Evolutionary conservation across 305 asterid species (phyloP), one percentile per base, ranked within the genome.

Genomic region (Lippia alba): DNA sequence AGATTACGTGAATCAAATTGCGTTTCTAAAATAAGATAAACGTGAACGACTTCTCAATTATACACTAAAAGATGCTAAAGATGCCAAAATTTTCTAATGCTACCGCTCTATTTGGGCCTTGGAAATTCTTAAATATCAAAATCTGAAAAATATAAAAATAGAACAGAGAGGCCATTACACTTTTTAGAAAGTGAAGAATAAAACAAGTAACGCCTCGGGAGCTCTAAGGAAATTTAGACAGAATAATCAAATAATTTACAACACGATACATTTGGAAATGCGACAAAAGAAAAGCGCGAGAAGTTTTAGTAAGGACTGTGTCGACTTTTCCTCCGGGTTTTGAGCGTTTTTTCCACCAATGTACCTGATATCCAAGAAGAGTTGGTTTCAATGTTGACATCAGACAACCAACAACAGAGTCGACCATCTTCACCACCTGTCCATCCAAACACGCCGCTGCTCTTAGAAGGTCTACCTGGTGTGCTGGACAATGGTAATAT

Each of bases 391-490:
- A 62, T 36, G 6, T 85, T 79, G 45, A 73, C 84, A 61, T 85
- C 96, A 0, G 96, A 85, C 54, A 78, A 74, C 97, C 99, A 94
- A 75, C 96, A 88, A 75, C 96, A 92, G 64, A 94, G 68, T 32
- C 99, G 92, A 19, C 99, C 98, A 75, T 94, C 99, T 79, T 94
- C 98, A 16, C 97, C 96, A 0, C 99, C 99, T 0, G 92, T 87
- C 98, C 99, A 91, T 49, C 98, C 96, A 49, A 85, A 88, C 30
- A 88, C 80, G 15, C 86, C 84, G n/a, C 54, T 80, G 61, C 78
- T 79, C 34, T 67, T 81, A 3, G 74, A 56, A 51, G 61, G 53
- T 45, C 64, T 80, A 56, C 87, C 77, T 12, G 80, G 82, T 56
- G 65, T 55, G 46, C 71, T 45, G 45, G 91, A 76, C 86, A 84